These are phyloP conservation scores for Trebouxia sp. DNA, from an alignment of 139 green algal genomes.

Conservation along the genomic window DNA sequence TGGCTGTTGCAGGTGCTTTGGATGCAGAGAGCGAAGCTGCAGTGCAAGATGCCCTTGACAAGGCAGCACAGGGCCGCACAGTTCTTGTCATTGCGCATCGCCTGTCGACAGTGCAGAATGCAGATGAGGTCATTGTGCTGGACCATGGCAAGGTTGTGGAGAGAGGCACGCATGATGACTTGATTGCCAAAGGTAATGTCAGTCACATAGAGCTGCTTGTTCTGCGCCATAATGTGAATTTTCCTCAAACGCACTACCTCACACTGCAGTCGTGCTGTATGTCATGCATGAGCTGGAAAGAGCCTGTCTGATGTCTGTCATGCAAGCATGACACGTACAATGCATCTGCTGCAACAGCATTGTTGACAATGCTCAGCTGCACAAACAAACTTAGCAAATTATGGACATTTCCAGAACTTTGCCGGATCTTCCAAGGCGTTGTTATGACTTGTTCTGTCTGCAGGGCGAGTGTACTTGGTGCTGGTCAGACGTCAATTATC, in stretches of 20 bases:
- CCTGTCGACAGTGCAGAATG: conserved; percentile 81
- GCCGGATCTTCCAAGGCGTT: too few species aligned
- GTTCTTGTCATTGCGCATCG: conserved; percentile 92
- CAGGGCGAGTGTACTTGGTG: conserved; percentile 56
- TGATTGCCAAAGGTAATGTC: conserved; percentile 36
- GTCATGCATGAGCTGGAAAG: too few species aligned
- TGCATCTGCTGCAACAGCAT: too few species aligned
- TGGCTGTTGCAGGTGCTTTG: conserved; percentile 53
- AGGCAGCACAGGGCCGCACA: conserved; percentile 80
- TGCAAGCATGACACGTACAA: too few species aligned
- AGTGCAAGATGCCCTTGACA: conserved; percentile 91
- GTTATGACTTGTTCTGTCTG: too few species aligned
- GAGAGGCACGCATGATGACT: conserved; percentile 43
- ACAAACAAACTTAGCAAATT: too few species aligned
- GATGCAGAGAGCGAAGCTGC: conserved; percentile 68
- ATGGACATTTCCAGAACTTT: too few species aligned
- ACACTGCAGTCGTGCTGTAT: too few species aligned
- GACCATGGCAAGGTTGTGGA: conserved; percentile 39
- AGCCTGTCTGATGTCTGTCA: too few species aligned
- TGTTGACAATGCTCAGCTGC: too few species aligned
- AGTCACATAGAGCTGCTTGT: neutral
- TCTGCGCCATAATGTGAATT: too few species aligned
- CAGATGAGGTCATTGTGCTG: conserved; percentile 37
- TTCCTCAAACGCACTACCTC: too few species aligned
- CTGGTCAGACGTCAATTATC: conserved; percentile 63